phyloP scores from a whole-genome alignment of 306 rosid species.

The Quercus bicolor region DNA sequence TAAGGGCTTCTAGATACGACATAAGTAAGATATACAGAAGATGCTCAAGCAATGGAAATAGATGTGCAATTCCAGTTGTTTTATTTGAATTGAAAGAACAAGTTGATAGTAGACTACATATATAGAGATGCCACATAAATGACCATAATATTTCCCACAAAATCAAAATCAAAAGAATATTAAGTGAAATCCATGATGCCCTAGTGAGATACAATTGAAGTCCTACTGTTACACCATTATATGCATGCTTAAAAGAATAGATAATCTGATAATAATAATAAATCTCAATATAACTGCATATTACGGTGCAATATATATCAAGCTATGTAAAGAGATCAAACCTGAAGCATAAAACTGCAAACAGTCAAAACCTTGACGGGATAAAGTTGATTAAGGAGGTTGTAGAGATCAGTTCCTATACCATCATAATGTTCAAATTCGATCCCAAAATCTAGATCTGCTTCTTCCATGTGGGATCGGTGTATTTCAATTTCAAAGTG shows the following conservation, averaged over 20 bases:
- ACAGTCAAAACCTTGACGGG: slow-evolving; percentile 18
- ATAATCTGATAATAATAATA: too few relatives aligned
- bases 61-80: too few relatives aligned
- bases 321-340: not conserved
- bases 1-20: not conserved
- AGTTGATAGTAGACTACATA: too few relatives aligned
- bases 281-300: too few relatives aligned
- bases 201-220: not conserved
- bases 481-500: not conserved
- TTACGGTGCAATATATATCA: not conserved
- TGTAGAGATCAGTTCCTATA: not conserved
- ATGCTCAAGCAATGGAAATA: not conserved
- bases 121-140: too few relatives aligned
- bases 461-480: slow-evolving; percentile 10
- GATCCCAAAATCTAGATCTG: slow-evolving; percentile 18
- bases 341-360: slow-evolving; percentile 35
- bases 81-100: too few relatives aligned
- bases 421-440: not conserved
- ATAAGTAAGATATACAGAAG: not conserved
- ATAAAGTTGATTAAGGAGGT: slow-evolving; percentile 9
- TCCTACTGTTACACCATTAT: not conserved
- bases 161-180: too few relatives aligned
- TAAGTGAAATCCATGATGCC: too few relatives aligned
- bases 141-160: too few relatives aligned
- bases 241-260: too few relatives aligned